Evolutionary conservation across 108 stramenopile species (phyloP).

Genomic region (Parmales sp.): DNA sequence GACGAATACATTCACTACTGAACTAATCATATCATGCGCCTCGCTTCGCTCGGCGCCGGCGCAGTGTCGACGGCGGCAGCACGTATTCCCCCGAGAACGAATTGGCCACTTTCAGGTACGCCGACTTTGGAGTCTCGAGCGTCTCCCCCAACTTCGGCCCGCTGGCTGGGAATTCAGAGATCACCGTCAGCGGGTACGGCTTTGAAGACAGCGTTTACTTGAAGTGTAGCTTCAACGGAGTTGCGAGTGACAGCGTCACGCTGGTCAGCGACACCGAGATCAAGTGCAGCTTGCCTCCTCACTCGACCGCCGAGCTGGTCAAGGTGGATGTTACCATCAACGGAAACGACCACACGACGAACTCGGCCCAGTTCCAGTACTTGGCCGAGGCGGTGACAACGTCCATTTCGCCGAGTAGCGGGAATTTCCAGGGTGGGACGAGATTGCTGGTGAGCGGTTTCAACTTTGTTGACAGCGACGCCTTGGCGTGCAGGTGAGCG

Average conservation of each 20-base stretch:
- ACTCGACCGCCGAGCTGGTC: not conserved
- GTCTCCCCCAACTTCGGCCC: slow-evolving; percentile 16
- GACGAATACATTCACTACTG: too few species aligned
- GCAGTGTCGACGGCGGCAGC: not conserved
- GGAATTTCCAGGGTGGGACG: slow-evolving; percentile 5
- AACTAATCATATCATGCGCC: too few species aligned
- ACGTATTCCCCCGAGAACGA: not conserved
- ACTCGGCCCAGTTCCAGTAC: not conserved
- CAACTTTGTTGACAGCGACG: not conserved
- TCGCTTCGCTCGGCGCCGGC: too few species aligned
- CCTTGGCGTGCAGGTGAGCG: not conserved
- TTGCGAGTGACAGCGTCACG: not conserved
- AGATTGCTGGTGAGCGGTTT: not conserved
- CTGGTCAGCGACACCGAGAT: slow-evolving; percentile 17
- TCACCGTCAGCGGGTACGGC: slow-evolving; percentile 12
- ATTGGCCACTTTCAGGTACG: not conserved
- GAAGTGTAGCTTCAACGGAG: slow-evolving; percentile 20
- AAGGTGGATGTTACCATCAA: not conserved
- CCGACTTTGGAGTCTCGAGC: not conserved
- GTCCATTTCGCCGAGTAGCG: not conserved
- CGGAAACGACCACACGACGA: not conserved
- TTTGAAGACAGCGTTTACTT: slow-evolving; percentile 13
- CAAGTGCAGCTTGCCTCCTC: slow-evolving; percentile 19
- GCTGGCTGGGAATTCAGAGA: slow-evolving; percentile 15
- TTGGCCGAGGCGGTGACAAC: not conserved